These are phyloP conservation scores for Paramecium bursaria DNA, from an alignment of 73 alveolate species.

Conservation along the genomic window DNA sequence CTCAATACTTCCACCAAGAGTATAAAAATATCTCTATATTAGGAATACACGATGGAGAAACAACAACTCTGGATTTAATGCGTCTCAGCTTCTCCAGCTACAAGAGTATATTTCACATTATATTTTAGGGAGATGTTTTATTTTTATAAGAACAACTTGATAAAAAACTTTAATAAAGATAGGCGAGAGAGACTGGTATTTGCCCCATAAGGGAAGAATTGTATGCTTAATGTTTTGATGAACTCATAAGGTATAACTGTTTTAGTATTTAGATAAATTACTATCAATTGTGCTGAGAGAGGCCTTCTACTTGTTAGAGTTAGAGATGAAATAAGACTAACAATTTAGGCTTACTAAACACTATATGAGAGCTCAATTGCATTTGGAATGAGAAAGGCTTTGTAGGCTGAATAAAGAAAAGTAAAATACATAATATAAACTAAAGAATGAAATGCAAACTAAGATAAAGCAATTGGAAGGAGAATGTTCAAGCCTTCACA, in stretches of 20 bases:
- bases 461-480: slow-evolving; percentile 65
- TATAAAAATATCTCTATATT: neutral
- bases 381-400: slow-evolving; percentile 70
- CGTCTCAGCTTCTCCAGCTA: slow-evolving; percentile 70
- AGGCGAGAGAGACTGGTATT: slow-evolving; percentile 99
- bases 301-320: slow-evolving; percentile 97
- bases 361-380: slow-evolving; percentile 71
- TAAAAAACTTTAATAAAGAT: slow-evolving; percentile 94
- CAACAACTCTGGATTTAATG: slow-evolving; percentile 69
- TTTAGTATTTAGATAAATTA: slow-evolving; percentile 76
- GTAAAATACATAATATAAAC: neutral
- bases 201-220: slow-evolving; percentile 99
- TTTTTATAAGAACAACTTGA: slow-evolving; percentile 96
- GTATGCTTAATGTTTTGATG: slow-evolving; percentile 99
- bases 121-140: slow-evolving; percentile 91
- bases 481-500: slow-evolving; percentile 60
- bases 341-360: slow-evolving; percentile 66
- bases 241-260: slow-evolving; percentile 83
- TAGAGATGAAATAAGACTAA: slow-evolving; percentile 91
- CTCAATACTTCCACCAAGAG: slow-evolving; percentile 72
- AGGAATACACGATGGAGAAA: slow-evolving; percentile 71
- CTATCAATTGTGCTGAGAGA: slow-evolving; percentile 99
- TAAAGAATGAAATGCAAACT: slow-evolving; percentile 40
- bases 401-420: slow-evolving; percentile 68
- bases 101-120: slow-evolving; percentile 20